Evolutionary conservation across 1,284 basidiomycete species (phyloP), one percentile per base, ranked within the genome.

Genomic region (Cerioporus squamosus): DNA sequence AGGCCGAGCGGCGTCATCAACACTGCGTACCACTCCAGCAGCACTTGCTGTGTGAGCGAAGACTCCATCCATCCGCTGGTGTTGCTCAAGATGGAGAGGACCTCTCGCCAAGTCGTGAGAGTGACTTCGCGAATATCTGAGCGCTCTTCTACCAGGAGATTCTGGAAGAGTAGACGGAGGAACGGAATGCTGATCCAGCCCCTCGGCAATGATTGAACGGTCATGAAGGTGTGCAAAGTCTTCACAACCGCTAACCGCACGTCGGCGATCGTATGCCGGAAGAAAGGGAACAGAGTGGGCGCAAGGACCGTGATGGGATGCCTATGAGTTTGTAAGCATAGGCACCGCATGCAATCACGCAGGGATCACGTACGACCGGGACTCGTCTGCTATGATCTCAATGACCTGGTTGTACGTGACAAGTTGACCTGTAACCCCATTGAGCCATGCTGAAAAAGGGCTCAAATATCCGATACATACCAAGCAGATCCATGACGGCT

Each of bases 401-500:
- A 97, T 93, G 14, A 95, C 93, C 70, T 84, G 78, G n/a, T 88
- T 83, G 63, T 89, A 93, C 5, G 85, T 82, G 17, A 95, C 90
- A n/a, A 97, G 79, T 68, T 90, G 89, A 22, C 92, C 93, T 94
- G 60, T 60, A 12, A 70, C 40, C 20, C 1, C 31, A 47, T 51
- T 61, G 33, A 51, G 42, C 38, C 10, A 47, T 38, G 24, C 29
- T 23, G 45, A 62, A 51, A 42, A 59, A 46, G 55, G 59, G 59
- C 31, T 63, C 46, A 64, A 57, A 62, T 29, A 60, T 18, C 65
- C 50, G 48, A 47, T 17, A 66, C 79, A 58, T 66, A 93, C 94
- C 91, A 18, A 98, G 78, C 1, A 99, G 81, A 71, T 98, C 95
- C 97, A 99, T 99, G 26, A 99, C 95, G 18, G 93, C 91, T 20